A percentile compares a stretch with the other conserved stretches of the same genome.
phyloP scores from a whole-genome alignment of 2,329 filamentous ascomycete species.

The Didymellaceae sp. region DNA sequence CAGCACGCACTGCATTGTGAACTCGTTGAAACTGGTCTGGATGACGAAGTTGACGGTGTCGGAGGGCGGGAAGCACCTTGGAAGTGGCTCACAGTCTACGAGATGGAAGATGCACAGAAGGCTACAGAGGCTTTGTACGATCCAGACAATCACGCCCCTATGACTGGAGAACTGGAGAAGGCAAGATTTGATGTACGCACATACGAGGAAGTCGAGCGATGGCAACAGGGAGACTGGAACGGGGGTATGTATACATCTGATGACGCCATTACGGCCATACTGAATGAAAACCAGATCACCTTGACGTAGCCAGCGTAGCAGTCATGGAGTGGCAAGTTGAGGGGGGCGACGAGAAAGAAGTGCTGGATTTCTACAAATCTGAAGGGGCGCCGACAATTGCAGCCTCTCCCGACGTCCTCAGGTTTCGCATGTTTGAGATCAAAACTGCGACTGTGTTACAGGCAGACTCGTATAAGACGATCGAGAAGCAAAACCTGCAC shows the following conservation, averaged over 20 bases:
- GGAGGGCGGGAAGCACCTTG: slow-evolving; percentile 15
- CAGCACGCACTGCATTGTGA: slow-evolving; percentile 20
- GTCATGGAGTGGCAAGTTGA: slow-evolving; percentile 21
- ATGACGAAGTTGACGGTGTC: slow-evolving; percentile 10
- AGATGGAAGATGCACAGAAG: slow-evolving; percentile 3
- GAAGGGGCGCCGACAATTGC: slow-evolving; percentile 16
- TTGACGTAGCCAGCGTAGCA: slow-evolving; percentile 16
- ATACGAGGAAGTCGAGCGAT: slow-evolving; percentile 15
- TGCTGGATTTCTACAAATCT: slow-evolving; percentile 16
- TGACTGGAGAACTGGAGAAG: slow-evolving; percentile 3
- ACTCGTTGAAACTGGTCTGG: slow-evolving; percentile 7
- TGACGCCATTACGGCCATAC: background rate
- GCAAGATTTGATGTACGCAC: slow-evolving; percentile 17
- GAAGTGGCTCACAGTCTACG: slow-evolving; percentile 21
- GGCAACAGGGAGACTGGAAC: slow-evolving; percentile 18
- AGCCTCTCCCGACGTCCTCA: slow-evolving; percentile 14
- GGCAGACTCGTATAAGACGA: slow-evolving; percentile 10
- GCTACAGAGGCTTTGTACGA: slow-evolving; percentile 4
- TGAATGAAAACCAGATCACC: slow-evolving; percentile 9
- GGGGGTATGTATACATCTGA: slow-evolving; percentile 1
- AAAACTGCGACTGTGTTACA: slow-evolving; percentile 17
- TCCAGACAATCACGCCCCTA: background rate
- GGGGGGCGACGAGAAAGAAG: slow-evolving; percentile 6
- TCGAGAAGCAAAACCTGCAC: slow-evolving; percentile 6
- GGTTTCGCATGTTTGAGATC: slow-evolving; percentile 19